Base-by-base conservation (phyloP, 1,139 yeast genomes). In the Lodderomyces elongisporus region DNA sequence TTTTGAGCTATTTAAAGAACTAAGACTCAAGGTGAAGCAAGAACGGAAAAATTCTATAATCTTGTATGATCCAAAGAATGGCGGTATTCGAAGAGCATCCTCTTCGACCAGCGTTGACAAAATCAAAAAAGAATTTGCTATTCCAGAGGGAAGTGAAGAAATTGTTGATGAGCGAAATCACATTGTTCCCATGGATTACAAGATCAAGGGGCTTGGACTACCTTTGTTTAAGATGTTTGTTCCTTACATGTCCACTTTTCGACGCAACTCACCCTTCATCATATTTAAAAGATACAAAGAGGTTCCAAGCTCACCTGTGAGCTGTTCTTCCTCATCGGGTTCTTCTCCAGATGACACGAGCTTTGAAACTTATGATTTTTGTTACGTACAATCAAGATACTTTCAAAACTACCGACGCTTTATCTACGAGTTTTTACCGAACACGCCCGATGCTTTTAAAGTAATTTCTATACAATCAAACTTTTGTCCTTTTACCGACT, bases 401-500 rank as follows among this genome's bases (percentile, higher is more conserved):
- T 53, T 54, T 30, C 57, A 50, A 18, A 41, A 44, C 13, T 49
- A 56, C n/a, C 52, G 59, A 36, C 42, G 73, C 17, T 56, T 56
- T 31, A 52, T 47, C 2, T 56, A 64, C 38, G 45, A 43, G 27
- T 44, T 44, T 17, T 24, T 22, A 2, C 31, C 36, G n/a, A 25
- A 28, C 1, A 16, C 25, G 3, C 20, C 30, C 10, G 9, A 28
- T 17, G 25, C 34, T n/a, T 56, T 62, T 38, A 55, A 51, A 30
- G 40, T 67, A 4, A 29, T 61, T 5, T 42, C 58, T 36, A 66
- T 65, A 38, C 63, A 62, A 45, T 60, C 63, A 46, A 60, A 59
- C 33, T 56, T 48, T 39, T 52, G 58, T 33, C 69, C 73, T 2
- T 64, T 61, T 45, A 53, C 69, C 9, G 74, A 68, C 43, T 68